Conservation (phyloP, 1,139 yeast genomes). For the Lodderomyces jiufengensis region DNA sequence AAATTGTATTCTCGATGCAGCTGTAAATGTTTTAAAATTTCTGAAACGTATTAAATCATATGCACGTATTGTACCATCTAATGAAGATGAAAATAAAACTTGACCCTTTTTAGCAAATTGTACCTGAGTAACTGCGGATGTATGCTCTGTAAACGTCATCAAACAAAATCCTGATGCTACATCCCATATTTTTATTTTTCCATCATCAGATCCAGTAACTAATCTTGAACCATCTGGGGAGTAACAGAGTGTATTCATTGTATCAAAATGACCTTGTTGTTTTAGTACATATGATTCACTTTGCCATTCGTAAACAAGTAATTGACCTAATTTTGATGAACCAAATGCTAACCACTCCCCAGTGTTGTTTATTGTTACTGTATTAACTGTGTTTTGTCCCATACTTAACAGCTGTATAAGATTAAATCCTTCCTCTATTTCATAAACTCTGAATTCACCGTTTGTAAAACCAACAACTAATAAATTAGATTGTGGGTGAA, state of each 20-base stretch:
- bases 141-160: constrained; percentile 87
- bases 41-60: constrained; percentile 94
- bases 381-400: constrained; percentile 87
- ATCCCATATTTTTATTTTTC: constrained; percentile 96
- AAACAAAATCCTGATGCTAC: constrained; percentile 88
- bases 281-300: constrained; percentile 91
- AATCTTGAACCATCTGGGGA: constrained; percentile 94
- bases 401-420: constrained; percentile 83
- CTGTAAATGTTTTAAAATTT: constrained; percentile 91
- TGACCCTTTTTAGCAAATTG: constrained; percentile 86
- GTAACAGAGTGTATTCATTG: constrained; percentile 77
- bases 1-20: constrained; percentile 84
- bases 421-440: constrained; percentile 63
- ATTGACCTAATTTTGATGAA: constrained; percentile 84
- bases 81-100: constrained; percentile 82
- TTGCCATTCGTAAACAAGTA: constrained; percentile 98
- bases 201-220: constrained; percentile 95
- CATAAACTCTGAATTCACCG: constrained; percentile 93
- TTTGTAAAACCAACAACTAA: constrained; percentile 86
- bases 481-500: constrained; percentile 68
- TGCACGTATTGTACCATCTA: constrained; percentile 96
- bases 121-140: constrained; percentile 83
- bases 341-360: constrained; percentile 99
- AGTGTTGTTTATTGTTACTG: constrained; percentile 70
- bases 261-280: constrained; percentile 96